Percentiles rank a stretch among this genome's conserved stretches.
Conservation (phyloP, 2,329 filamentous ascomycete genomes). For the Fusarium dlaminii region DNA sequence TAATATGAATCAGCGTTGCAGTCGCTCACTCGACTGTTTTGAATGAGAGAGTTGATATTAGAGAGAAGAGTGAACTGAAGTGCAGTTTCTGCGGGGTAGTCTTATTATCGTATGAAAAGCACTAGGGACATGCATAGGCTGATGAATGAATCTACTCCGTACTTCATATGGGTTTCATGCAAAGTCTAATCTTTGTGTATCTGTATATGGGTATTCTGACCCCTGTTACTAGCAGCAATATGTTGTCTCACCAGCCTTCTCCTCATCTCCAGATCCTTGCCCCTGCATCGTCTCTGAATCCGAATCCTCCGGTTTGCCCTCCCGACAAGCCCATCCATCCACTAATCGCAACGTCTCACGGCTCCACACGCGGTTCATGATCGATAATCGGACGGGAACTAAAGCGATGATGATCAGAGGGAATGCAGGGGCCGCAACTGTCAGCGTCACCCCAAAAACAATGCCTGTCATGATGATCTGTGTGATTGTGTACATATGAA, state of each 20-base stretch:
- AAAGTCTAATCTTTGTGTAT: not conserved
- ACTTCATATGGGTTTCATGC: not conserved
- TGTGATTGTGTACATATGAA: slow-evolving; percentile 67
- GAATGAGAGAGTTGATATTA: not conserved
- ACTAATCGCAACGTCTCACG: slow-evolving; percentile 62
- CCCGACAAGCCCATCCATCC: slow-evolving; percentile 59
- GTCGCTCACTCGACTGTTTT: not conserved
- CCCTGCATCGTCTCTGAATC: slow-evolving; percentile 37
- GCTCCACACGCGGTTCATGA: slow-evolving; percentile 70
- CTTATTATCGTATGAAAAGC: not conserved
- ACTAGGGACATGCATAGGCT: slow-evolving; percentile 33
- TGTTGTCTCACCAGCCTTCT: slow-evolving; percentile 37
- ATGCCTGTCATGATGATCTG: slow-evolving; percentile 67
- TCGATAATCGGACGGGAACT: slow-evolving; percentile 67
- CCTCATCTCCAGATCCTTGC: slow-evolving; percentile 38
- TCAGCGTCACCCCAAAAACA: slow-evolving; percentile 72
- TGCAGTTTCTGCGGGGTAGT: slow-evolving; percentile 18
- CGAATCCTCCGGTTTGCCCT: slow-evolving; percentile 63
- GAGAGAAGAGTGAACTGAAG: not conserved
- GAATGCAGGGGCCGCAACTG: slow-evolving; percentile 69
- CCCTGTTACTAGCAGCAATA: not conserved
- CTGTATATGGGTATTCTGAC: not conserved
- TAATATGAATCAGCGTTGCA: not conserved
- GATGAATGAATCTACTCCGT: not conserved
- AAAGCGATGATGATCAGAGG: slow-evolving; percentile 70